Conservation (phyloP, 495 filamentous ascomycete species). For the Podospora comata region DNA sequence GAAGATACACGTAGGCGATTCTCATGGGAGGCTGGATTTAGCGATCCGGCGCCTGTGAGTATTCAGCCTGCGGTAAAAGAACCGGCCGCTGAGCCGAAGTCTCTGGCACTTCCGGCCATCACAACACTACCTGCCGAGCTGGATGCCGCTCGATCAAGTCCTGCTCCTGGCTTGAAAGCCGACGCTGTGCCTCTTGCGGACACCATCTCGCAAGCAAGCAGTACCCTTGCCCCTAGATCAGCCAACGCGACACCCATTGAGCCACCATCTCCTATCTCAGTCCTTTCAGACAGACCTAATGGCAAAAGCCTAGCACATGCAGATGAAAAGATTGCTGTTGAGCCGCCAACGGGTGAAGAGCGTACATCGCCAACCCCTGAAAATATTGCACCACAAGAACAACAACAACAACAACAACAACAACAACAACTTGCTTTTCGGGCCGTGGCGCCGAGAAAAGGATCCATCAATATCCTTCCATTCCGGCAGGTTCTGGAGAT, state of each 20-base stretch:
- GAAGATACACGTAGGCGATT: constrained; percentile 39
- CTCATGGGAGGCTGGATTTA: constrained; percentile 48
- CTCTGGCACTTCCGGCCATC: background rate
- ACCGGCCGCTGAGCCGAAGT: constrained; percentile 15
- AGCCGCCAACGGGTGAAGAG: background rate
- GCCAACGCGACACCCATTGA: constrained; percentile 4
- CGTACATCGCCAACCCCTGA: background rate
- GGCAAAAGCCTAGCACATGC: background rate
- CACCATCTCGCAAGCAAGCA: constrained; percentile 35
- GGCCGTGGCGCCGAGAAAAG: constrained; percentile 13
- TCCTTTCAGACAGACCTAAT: background rate
- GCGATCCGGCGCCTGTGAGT: background rate
- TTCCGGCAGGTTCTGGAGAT: constrained; percentile 74
- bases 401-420: background rate
- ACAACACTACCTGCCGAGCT: background rate
- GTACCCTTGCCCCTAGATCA: constrained; percentile 31
- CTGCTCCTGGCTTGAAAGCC: background rate
- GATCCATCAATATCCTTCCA: constrained; percentile 44
- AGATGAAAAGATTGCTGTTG: constrained; percentile 1
- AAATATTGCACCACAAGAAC: background rate
- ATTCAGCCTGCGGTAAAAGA: background rate
- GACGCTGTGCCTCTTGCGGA: constrained; percentile 11
- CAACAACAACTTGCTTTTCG: background rate
- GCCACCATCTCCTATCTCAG: constrained; percentile 5
- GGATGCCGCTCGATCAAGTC: background rate